Base-by-base conservation (phyloP, 176 grass and related monocot genomes). In the Eragrostis curvula region DNA sequence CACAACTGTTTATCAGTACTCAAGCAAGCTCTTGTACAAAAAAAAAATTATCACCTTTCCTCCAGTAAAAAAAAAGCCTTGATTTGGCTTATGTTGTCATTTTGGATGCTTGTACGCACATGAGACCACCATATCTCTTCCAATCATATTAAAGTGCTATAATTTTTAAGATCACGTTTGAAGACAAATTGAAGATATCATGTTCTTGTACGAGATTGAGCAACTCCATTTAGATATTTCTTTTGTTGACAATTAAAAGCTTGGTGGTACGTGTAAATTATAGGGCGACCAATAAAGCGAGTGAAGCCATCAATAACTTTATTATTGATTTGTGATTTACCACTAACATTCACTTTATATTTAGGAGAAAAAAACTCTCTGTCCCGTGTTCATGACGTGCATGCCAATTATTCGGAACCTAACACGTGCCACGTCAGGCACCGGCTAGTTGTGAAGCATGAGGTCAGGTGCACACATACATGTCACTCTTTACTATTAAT, bases 371-470 rank as follows among this genome's bases (percentile, higher is more conserved):
- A 30, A 63, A 20, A 40, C 9, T 65, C 9, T 65, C 61, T 30
- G 24, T 67, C 41, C 36, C 21, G 36, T 67, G 36, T 18, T n/a
- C n/a, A 42, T 12, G 36, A 73, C 29, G 71, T 74, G 71, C 9
- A 10, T 43, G 53, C 53, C 55, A 43, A 77, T 46, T 46, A 61
- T 48, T 78, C 16, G 30, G 18, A 48, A 36, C 18, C 57, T 85
- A 79, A 49, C 62, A 66, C 36, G 46, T 71, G 68, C 30, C 46
- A 79, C 44, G 72, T 44, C 61, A 70, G 46, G 56, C 45, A 61
- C 50, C 55, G 53, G 69, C 56, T 40, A 68, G 21, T 40, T 13
- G 21, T 18, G 59, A 58, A 60, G 56, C 69, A 56, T 86, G 77
- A 58, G 74, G 65, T 61, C 74, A 62, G 41, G 59, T 85, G 21